These are phyloP conservation scores for Poa annua DNA, from an alignment of 176 grass and related monocot genomes.

Conservation along the genomic window DNA sequence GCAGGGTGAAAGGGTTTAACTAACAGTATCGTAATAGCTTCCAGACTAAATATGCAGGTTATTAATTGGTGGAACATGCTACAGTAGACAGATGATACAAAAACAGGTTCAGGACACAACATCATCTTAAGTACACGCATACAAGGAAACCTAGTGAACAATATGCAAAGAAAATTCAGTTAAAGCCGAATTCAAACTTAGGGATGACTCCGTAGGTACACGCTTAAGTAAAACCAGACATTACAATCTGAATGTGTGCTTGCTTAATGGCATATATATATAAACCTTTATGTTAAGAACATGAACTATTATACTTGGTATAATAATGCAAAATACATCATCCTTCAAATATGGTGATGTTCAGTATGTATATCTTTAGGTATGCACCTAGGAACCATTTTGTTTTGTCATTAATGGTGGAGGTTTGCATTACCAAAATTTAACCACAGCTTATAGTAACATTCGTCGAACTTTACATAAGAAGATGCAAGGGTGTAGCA, in stretches of 20 bases:
- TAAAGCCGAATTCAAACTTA: background rate
- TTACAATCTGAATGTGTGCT: background rate
- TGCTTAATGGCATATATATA: conserved; percentile 8
- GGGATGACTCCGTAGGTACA: conserved; percentile 22
- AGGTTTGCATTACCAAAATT: background rate
- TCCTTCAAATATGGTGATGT: conserved; percentile 21
- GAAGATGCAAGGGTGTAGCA: background rate
- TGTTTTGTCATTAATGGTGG: conserved; percentile 1
- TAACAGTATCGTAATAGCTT: background rate
- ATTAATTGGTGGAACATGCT: background rate
- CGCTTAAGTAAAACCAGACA: background rate
- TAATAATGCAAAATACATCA: background rate
- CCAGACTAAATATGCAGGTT: background rate
- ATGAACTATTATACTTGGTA: background rate
- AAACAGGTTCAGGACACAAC: conserved; percentile 6
- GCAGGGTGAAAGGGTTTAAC: background rate
- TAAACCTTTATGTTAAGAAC: background rate
- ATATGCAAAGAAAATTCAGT: background rate
- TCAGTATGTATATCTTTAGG: background rate
- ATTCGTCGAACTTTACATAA: conserved; percentile 30
- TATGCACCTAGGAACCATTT: background rate
- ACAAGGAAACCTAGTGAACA: background rate
- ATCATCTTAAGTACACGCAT: background rate
- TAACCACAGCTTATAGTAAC: background rate
- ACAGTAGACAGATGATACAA: background rate